These are phyloP conservation scores for Taiozyma sp. DNA, from an alignment of 1,139 yeast species.

Conservation along the genomic window DNA sequence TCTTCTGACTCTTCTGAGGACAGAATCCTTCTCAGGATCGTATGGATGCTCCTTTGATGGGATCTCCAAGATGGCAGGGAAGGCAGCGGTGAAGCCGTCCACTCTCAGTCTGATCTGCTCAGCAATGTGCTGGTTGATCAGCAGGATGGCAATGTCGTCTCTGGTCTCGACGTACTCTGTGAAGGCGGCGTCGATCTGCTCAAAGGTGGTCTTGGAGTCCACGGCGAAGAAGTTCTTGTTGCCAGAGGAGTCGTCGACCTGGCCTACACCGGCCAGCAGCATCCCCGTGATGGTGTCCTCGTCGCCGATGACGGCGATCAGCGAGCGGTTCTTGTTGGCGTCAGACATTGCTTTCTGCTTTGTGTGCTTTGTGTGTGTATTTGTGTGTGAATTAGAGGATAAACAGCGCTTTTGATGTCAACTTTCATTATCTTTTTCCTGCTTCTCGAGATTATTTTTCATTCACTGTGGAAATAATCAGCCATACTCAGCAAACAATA, in stretches of 20 bases:
- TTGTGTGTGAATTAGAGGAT: not conserved
- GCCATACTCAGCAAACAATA: too few species aligned
- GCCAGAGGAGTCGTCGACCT: slow-evolving; percentile 54
- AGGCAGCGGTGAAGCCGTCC: slow-evolving; percentile 83
- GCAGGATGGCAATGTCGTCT: slow-evolving; percentile 86
- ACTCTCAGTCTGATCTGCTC: slow-evolving; percentile 81
- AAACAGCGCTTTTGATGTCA: too few species aligned
- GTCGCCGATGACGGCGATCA: slow-evolving; percentile 92
- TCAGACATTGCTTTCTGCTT: slow-evolving; percentile 6
- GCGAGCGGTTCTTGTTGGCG: slow-evolving; percentile 52
- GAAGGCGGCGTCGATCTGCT: slow-evolving; percentile 72
- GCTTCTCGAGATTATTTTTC: not conserved
- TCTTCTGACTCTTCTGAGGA: slow-evolving; percentile 89
- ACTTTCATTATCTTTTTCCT: not conserved
- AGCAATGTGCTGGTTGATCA: slow-evolving; percentile 94
- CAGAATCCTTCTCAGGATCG: slow-evolving; percentile 95
- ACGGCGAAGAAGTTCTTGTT: slow-evolving; percentile 74
- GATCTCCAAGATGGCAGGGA: slow-evolving; percentile 94
- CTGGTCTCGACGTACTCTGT: slow-evolving; percentile 69
- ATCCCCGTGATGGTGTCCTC: slow-evolving; percentile 97
- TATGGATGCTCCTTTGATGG: slow-evolving; percentile 99
- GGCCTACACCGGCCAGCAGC: slow-evolving; percentile 94
- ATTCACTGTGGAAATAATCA: too few species aligned
- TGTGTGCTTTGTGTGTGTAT: not conserved
- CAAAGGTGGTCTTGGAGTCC: slow-evolving; percentile 74